A percentile compares a stretch with the other conserved stretches of the same genome.
These are phyloP conservation scores for Echria macrotheca DNA, from an alignment of 495 filamentous ascomycete genomes.

Conservation along the genomic window DNA sequence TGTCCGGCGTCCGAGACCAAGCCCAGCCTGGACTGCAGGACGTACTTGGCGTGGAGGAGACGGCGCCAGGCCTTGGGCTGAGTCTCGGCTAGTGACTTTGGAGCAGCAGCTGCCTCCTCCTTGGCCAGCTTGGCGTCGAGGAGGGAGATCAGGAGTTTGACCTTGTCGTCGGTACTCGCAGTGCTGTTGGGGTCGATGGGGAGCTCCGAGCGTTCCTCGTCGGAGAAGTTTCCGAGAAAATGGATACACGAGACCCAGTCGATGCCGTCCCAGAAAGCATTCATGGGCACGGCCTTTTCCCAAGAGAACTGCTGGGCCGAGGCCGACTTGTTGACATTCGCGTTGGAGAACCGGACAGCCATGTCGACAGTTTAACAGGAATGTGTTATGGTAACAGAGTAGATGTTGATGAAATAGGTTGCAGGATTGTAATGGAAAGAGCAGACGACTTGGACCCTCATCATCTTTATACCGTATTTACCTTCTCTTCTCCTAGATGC, in stretches of 20 bases:
- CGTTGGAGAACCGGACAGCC: not conserved
- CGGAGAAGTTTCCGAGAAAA: slow-evolving; percentile 1
- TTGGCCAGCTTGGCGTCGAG: not conserved
- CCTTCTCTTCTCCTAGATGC: not conserved
- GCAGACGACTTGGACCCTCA: not conserved
- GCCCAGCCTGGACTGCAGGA: slow-evolving; percentile 1
- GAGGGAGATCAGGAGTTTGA: not conserved
- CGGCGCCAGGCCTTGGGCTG: not conserved
- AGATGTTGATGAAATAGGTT: not conserved
- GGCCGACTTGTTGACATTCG: not conserved
- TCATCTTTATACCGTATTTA: not conserved
- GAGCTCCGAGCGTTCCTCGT: not conserved
- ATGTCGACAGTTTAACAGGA: not conserved
- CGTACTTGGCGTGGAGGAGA: not conserved
- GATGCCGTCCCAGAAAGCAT: slow-evolving; percentile 1
- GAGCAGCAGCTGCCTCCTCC: not conserved
- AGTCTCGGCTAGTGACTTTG: not conserved
- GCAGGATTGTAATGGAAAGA: not conserved
- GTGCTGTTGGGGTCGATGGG: slow-evolving; percentile 2
- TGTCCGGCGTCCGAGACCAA: not conserved
- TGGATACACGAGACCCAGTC: not conserved
- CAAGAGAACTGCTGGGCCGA: not conserved
- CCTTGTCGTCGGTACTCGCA: not conserved
- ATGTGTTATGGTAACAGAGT: not conserved
- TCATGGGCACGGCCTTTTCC: not conserved